Conservation (phyloP, 805 yeast species). For the Ogataea kodamae region DNA sequence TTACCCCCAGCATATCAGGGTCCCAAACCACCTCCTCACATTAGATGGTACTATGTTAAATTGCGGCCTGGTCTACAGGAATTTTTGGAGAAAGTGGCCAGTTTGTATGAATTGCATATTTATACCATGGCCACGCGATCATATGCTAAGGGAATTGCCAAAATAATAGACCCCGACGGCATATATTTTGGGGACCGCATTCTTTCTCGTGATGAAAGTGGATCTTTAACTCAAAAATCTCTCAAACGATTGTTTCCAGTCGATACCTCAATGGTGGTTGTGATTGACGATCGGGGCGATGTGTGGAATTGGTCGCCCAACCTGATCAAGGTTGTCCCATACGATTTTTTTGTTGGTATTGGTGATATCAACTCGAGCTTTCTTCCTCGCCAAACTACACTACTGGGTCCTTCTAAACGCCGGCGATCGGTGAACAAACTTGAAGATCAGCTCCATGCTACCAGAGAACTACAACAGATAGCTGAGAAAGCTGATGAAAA, state of each 20-base stretch:
- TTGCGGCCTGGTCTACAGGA: conserved; percentile 80
- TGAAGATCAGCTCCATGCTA: conserved; percentile 42
- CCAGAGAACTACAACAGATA: conserved; percentile 14
- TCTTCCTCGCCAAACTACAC: conserved; percentile 69
- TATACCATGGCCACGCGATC: conserved; percentile 98
- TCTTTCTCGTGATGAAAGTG: conserved; percentile 90
- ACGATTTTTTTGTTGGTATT: conserved; percentile 92
- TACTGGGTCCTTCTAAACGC: conserved; percentile 60
- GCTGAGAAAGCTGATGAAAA: conserved; percentile 10
- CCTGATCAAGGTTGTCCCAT: conserved; percentile 88
- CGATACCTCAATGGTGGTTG: conserved; percentile 92
- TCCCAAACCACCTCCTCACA: conserved; percentile 52
- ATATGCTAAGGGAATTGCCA: conserved; percentile 86
- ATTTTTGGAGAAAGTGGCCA: conserved; percentile 61
- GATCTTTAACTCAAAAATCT: conserved; percentile 85
- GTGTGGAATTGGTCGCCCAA: conserved; percentile 98
- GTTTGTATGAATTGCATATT: conserved; percentile 83
- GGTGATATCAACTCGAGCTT: conserved; percentile 96
- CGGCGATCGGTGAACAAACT: conserved; percentile 54
- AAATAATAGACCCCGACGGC: conserved; percentile 87
- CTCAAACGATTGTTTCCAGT: conserved; percentile 88
- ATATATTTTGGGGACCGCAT: conserved; percentile 86
- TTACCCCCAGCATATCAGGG: conserved; percentile 58
- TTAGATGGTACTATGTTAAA: conserved; percentile 90
- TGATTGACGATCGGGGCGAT: conserved; percentile 96